Evolutionary conservation across 805 yeast species (phyloP).

Genomic region (Wickerhamiella dianesei): DNA sequence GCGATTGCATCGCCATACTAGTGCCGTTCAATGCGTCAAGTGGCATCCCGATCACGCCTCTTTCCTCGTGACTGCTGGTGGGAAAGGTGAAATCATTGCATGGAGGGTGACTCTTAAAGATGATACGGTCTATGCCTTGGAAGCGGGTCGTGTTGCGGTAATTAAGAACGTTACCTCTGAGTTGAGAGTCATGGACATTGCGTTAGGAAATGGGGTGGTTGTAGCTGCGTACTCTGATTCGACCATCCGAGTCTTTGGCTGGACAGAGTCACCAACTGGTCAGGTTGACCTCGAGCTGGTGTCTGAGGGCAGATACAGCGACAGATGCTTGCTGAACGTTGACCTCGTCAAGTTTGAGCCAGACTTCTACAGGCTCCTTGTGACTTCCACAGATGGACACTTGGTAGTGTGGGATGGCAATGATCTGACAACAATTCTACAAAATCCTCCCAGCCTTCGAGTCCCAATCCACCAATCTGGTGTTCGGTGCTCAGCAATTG

Average conservation of each 20-base stretch:
- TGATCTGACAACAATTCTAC: neutral
- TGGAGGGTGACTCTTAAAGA: slow-evolving; percentile 47
- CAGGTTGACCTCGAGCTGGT: slow-evolving; percentile 31
- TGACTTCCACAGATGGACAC: slow-evolving; percentile 77
- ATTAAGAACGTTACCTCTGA: slow-evolving; percentile 52
- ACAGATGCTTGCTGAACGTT: slow-evolving; percentile 64
- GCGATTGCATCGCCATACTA: slow-evolving; percentile 62
- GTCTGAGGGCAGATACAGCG: slow-evolving; percentile 41
- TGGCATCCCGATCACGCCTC: slow-evolving; percentile 27
- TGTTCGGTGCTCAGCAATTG: slow-evolving; percentile 46
- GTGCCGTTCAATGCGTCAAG: slow-evolving; percentile 73
- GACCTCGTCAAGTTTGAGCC: slow-evolving; percentile 28
- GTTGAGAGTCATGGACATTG: slow-evolving; percentile 80
- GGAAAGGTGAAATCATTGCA: slow-evolving; percentile 74
- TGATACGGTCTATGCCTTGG: slow-evolving; percentile 33
- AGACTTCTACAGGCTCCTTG: slow-evolving; percentile 29
- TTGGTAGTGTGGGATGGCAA: slow-evolving; percentile 48
- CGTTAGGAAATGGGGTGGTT: slow-evolving; percentile 34
- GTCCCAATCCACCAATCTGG: slow-evolving; percentile 74
- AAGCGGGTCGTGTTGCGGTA: slow-evolving; percentile 43
- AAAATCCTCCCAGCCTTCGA: slow-evolving; percentile 2
- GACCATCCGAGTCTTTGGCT: slow-evolving; percentile 47
- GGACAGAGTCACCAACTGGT: slow-evolving; percentile 20
- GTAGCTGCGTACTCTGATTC: slow-evolving; percentile 81
- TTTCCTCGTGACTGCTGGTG: slow-evolving; percentile 37